Conservation (phyloP, 768 basidiomycete genomes). For the Tulasnella sp. region DNA sequence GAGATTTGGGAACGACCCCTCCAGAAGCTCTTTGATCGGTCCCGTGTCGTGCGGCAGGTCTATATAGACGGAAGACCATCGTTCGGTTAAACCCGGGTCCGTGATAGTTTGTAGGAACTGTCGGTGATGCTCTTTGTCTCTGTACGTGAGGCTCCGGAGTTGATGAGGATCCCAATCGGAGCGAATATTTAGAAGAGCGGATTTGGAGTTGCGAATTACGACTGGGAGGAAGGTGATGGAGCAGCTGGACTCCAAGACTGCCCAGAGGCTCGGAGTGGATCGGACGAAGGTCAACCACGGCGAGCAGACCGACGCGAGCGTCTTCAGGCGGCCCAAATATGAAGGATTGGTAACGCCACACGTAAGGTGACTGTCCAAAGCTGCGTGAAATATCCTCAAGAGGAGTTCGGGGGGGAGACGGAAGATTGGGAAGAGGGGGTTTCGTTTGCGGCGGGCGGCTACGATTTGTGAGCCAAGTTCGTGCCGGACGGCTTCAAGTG, state of each 20-base stretch:
- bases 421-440: background rate
- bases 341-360: background rate
- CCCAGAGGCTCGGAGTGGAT: background rate
- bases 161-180: background rate
- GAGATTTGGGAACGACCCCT: background rate
- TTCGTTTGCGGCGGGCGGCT: background rate
- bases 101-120: background rate
- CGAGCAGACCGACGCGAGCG: background rate
- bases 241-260: background rate
- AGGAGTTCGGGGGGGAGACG: background rate
- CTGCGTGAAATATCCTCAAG: background rate
- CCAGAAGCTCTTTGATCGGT: background rate
- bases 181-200: background rate
- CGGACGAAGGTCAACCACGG: background rate
- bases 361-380: background rate
- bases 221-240: background rate
- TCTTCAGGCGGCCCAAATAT: background rate
- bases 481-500: background rate
- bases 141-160: background rate
- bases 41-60: background rate
- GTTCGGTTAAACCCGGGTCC: background rate
- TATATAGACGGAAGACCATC: background rate
- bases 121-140: background rate
- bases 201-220: background rate
- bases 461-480: background rate